Conservation (phyloP, 345 rosid genomes). For the Acer negundo region DNA sequence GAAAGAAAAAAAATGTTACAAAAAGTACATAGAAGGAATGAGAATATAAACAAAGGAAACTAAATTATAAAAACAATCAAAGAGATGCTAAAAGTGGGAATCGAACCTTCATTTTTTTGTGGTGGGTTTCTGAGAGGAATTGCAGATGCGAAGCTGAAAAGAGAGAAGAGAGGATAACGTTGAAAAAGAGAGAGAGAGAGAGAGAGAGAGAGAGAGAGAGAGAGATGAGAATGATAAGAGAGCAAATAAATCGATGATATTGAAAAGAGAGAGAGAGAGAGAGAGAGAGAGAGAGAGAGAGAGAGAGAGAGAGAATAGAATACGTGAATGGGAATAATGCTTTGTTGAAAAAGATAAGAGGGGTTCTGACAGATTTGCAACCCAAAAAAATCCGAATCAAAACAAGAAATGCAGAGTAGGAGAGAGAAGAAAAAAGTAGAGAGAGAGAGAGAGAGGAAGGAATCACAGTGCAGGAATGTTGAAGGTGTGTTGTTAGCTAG, state of each 20-base stretch:
- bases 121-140: conserved; percentile 17
- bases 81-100: conserved; percentile 28
- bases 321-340: conserved; percentile 35
- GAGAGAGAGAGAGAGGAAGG: not conserved
- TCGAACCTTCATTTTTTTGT: conserved; percentile 62
- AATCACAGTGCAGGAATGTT: conserved; percentile 16
- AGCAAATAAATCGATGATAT: not conserved
- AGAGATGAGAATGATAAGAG: conserved; percentile 16
- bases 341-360: conserved; percentile 27
- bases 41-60: not conserved
- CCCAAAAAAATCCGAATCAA: conserved; percentile 30
- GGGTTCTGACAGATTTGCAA: conserved; percentile 10
- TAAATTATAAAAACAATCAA: not conserved
- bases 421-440: conserved; percentile 28
- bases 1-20: not conserved
- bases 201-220: conserved; percentile 30
- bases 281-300: not conserved
- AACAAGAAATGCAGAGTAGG: conserved; percentile 62
- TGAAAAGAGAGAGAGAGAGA: not conserved
- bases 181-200: conserved; percentile 4
- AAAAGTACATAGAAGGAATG: not conserved
- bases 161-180: conserved; percentile 22
- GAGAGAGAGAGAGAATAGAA: conserved; percentile 6
- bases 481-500: conserved; percentile 20
- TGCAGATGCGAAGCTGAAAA: conserved; percentile 28